phyloP scores from a whole-genome alignment of 1,284 basidiomycete species.

The Heterobasidion annosum region DNA sequence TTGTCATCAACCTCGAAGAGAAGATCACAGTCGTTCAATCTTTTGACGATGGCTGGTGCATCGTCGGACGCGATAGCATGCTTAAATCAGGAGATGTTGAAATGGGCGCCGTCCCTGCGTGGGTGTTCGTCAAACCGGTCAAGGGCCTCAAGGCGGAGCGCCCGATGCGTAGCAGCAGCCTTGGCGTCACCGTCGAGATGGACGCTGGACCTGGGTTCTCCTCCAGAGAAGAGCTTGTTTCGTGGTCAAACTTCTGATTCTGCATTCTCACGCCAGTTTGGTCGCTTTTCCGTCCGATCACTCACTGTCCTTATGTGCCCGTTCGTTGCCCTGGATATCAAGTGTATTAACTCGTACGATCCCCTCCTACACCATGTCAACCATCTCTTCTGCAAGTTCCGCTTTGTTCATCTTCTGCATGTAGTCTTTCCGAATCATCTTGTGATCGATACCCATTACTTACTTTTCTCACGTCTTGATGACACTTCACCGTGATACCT shows the following conservation, averaged over 20 bases:
- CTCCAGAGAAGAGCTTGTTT: constrained; percentile 41
- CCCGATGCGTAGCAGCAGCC: constrained; percentile 51
- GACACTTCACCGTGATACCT: background rate
- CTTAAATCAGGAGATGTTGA: constrained; percentile 40
- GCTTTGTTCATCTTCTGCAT: no score
- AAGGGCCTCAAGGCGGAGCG: constrained; percentile 50
- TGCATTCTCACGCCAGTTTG: background rate
- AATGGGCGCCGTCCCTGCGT: constrained; percentile 61
- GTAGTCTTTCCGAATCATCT: background rate
- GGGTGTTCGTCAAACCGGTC: constrained; percentile 59
- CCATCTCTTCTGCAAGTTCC: no score
- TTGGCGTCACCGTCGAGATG: constrained; percentile 51
- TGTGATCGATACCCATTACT: background rate
- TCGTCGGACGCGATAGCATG: constrained; percentile 48
- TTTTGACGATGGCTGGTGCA: constrained; percentile 71
- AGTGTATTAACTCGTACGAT: no score
- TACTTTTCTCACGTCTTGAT: background rate
- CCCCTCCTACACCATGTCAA: no score
- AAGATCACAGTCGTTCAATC: constrained; percentile 44
- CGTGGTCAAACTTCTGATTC: constrained; percentile 59
- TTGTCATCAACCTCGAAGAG: constrained; percentile 48
- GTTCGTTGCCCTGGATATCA: no score
- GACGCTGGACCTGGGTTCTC: constrained; percentile 26
- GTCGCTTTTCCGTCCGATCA: background rate
- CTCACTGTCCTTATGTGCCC: background rate